A percentile compares a stretch with the other conserved stretches of the same genome.
phyloP scores from a whole-genome alignment of 148 eudicot genomes.

The Cornus suecica region DNA sequence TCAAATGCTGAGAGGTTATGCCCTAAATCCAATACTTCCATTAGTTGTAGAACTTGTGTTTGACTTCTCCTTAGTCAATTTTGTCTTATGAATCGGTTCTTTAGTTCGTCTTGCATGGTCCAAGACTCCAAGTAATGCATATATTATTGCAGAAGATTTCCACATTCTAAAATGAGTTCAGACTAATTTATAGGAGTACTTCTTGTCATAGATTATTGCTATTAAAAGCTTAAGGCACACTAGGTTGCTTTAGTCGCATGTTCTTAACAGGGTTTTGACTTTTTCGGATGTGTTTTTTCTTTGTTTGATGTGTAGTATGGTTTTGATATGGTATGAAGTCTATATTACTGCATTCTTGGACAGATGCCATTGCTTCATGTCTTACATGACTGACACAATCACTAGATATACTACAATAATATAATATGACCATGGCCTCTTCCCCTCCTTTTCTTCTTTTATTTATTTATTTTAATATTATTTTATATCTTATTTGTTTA shows the following conservation, averaged over 20 bases:
- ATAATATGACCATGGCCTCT: too few relatives aligned
- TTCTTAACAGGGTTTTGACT: background rate
- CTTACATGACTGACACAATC: background rate
- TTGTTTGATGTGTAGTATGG: background rate
- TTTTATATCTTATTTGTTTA: too few relatives aligned
- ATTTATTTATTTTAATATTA: too few relatives aligned
- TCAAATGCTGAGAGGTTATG: slow-evolving; percentile 86
- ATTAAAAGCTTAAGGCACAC: background rate
- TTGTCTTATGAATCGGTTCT: background rate
- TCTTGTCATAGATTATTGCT: background rate
- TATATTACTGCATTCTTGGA: background rate
- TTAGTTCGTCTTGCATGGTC: slow-evolving; percentile 5
- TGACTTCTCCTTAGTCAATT: background rate
- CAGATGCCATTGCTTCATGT: background rate
- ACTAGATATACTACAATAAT: background rate
- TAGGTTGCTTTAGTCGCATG: too few relatives aligned
- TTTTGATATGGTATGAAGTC: background rate
- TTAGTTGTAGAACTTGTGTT: background rate
- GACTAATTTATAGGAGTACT: background rate
- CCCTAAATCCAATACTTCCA: background rate
- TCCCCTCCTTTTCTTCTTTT: too few relatives aligned
- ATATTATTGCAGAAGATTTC: background rate
- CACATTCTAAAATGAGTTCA: background rate
- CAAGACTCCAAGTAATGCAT: background rate
- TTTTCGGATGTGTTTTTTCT: background rate